Base-by-base conservation (phyloP, 768 basidiomycete genomes). In the Scleroderma bovista region DNA sequence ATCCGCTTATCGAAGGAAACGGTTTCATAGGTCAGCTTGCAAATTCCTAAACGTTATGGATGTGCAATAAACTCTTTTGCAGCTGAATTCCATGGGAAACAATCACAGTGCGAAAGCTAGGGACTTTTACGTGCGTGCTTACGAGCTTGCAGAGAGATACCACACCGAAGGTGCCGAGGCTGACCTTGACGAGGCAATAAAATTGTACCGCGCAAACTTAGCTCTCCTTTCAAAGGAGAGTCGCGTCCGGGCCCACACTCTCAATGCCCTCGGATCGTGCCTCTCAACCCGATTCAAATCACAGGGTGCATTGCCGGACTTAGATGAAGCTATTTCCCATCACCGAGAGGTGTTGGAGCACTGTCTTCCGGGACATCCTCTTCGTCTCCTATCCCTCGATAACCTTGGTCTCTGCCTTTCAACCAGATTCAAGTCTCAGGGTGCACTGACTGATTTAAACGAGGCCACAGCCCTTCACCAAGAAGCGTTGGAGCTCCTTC, bases 371-470 rank as follows among this genome's bases (percentile, higher is more conserved):
- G 29, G 49, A 20, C 55, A 57, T 44, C 51, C 51, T 16, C 5
- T 44, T 42, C 59, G 46, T 10, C 36, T n/a, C 13, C 34, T 9
- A 11, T 46, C 52, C 13, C 52, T 57, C 17, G 40, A 42, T 39
- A 54, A 50, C 23, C 59, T 60, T 34, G 59, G 49, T 8, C 17
- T 11, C 32, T 47, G 32, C 16, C 59, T 56, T 41, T 24, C 12
- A n/a, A 42, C 10, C 16, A 45, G 57, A 37, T 57, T 51, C 23
- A 16, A 41, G 16, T 29, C 26, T 9, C 26, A 29, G 32, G 34
- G 23, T 17, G n/a, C 34, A 6, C 34, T 6, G 17, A 36, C 6
- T 6, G 24, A 29, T 9, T 29, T 29, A 29, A 9, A 29, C 26
- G 26, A 29, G 9, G 40, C 40, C n/a, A 42, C 22, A 3, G 24